Conservation (phyloP, 306 rosid genomes). For the Dalbergia cochinchinensis region DNA sequence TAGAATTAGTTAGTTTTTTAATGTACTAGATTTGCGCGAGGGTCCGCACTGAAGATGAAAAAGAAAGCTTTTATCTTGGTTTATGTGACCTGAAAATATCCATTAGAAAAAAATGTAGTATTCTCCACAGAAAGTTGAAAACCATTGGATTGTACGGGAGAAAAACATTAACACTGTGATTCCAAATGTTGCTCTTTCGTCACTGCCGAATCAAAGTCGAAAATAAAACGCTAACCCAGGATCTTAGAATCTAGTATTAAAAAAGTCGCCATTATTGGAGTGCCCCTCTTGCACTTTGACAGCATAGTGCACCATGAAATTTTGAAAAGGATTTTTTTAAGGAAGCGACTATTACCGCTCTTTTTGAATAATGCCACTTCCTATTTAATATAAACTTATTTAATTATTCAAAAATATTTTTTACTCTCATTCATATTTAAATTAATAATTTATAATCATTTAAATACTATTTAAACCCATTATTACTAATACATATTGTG, state of each 20-base stretch:
- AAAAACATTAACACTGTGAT: neutral
- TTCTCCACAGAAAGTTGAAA: no score
- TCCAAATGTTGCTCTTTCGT: slow-evolving; percentile 11
- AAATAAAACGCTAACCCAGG: slow-evolving; percentile 1
- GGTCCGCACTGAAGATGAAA: neutral
- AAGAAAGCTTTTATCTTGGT: no score
- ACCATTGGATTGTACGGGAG: no score
- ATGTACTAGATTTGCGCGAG: neutral
- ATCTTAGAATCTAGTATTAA: slow-evolving; percentile 23
- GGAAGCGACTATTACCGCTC: neutral
- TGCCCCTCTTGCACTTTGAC: neutral
- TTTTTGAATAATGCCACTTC: neutral
- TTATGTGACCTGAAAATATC: no score
- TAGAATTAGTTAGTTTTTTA: no score
- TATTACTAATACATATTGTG: no score
- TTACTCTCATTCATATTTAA: no score
- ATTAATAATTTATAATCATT: no score
- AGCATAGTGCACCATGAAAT: slow-evolving; percentile 36
- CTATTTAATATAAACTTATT: no score
- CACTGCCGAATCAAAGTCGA: slow-evolving; percentile 31
- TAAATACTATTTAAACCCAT: no score
- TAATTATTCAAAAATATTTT: no score
- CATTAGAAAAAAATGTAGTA: no score
- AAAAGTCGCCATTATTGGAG: neutral
- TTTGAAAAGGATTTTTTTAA: slow-evolving; percentile 31